These are phyloP conservation scores for Fonsecaea pedrosoi DNA, from an alignment of 2,329 filamentous ascomycete genomes.

Conservation along the genomic window DNA sequence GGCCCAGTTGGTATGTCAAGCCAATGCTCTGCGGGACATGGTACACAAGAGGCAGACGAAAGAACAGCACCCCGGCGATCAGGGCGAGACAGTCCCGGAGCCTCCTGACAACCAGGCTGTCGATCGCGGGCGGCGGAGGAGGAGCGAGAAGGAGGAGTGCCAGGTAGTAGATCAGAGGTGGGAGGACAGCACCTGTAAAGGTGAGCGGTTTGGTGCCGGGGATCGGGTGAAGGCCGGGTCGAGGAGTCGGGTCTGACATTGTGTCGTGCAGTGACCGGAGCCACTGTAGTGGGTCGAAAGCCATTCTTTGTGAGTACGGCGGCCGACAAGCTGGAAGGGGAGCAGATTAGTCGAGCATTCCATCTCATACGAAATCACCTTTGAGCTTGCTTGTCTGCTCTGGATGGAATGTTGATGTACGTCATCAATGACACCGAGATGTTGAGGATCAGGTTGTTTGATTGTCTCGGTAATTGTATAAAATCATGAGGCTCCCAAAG, in stretches of 20 bases:
- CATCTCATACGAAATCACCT: background rate
- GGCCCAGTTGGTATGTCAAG: constrained; percentile 54
- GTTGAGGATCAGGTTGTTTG: background rate
- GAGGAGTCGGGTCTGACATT: constrained; percentile 36
- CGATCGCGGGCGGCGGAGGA: constrained; percentile 47
- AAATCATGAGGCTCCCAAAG: background rate
- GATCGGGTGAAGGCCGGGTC: constrained; percentile 50
- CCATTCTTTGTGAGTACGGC: background rate
- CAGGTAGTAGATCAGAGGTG: constrained; percentile 53
- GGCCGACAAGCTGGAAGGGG: background rate
- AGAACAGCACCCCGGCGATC: constrained; percentile 49
- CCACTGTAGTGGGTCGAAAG: constrained; percentile 1
- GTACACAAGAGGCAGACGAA: constrained; percentile 51
- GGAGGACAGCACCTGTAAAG: constrained; percentile 48
- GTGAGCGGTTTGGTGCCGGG: constrained; percentile 51
- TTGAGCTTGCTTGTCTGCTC: background rate
- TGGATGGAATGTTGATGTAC: background rate
- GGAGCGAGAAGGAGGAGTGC: constrained; percentile 52
- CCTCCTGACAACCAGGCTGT: constrained; percentile 42
- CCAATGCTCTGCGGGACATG: constrained; percentile 54
- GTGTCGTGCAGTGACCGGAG: constrained; percentile 9
- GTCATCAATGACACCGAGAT: background rate
- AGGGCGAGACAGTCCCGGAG: constrained; percentile 50
- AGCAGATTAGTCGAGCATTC: background rate
- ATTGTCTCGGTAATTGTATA: background rate